phyloP scores from a whole-genome alignment of 345 rosid genomes.

The Populus simonii region DNA sequence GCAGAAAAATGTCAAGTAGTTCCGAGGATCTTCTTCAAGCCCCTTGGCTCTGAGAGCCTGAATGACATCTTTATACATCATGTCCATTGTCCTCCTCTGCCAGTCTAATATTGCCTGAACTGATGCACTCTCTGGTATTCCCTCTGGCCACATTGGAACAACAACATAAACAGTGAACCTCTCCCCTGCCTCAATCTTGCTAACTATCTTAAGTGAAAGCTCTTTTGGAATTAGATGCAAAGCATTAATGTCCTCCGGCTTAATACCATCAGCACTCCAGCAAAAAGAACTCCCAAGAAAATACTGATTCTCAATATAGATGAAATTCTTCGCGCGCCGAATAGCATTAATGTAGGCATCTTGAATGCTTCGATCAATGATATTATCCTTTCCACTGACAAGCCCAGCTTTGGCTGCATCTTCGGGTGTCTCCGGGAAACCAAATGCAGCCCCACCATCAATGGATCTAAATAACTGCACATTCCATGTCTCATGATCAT shows the following conservation, averaged over 20 bases:
- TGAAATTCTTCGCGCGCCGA: constrained; percentile 89
- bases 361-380: constrained; percentile 93
- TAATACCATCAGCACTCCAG: constrained; percentile 81
- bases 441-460: constrained; percentile 98
- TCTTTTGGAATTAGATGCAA: constrained; percentile 92
- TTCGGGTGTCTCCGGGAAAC: constrained; percentile 95
- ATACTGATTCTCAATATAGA: constrained; percentile 94
- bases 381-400: constrained; percentile 92
- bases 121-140: constrained; percentile 83
- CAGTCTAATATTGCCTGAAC: constrained; percentile 96
- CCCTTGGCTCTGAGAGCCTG: constrained; percentile 76
- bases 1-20: constrained; percentile 91
- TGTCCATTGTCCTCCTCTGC: constrained; percentile 94
- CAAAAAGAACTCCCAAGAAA: constrained; percentile 88
- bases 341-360: constrained; percentile 94
- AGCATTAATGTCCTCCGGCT: constrained; percentile 85
- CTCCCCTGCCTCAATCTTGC: constrained; percentile 89
- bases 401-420: constrained; percentile 94
- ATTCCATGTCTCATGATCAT: constrained; percentile 85
- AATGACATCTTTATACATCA: constrained; percentile 85
- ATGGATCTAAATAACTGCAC: constrained; percentile 95
- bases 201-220: constrained; percentile 84
- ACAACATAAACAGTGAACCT: constrained; percentile 79
- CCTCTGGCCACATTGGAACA: constrained; percentile 99
- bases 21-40: constrained; percentile 68